Percentiles rank a stretch among this genome's conserved stretches.
Conservation (phyloP, 306 rosid species). For the Trichosanthes cucumerina region DNA sequence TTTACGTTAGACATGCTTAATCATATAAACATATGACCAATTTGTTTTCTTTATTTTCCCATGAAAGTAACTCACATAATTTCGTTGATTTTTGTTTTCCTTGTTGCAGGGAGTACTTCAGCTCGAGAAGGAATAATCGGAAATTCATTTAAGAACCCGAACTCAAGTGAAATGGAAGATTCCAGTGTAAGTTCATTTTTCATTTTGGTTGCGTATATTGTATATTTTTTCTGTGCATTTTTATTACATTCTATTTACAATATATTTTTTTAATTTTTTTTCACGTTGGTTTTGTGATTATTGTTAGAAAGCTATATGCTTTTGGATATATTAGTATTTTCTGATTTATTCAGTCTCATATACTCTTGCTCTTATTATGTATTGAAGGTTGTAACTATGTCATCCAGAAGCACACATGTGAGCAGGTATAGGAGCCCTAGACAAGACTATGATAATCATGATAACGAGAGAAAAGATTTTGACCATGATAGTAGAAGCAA, state of each 20-base stretch:
- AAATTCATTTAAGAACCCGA: conserved; percentile 15
- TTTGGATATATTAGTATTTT: neutral
- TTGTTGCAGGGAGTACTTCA: conserved; percentile 38
- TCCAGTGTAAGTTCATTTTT: conserved; percentile 40
- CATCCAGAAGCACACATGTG: conserved; percentile 27
- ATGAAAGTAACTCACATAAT: neutral
- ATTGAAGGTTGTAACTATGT: conserved; percentile 41
- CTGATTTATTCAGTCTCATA: neutral
- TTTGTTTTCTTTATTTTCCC: neutral
- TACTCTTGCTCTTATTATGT: conserved; percentile 16
- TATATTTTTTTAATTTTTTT: neutral
- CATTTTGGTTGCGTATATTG: neutral
- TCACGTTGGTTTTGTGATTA: neutral
- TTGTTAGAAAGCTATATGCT: neutral
- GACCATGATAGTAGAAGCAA: conserved; percentile 44
- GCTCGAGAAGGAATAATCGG: conserved; percentile 36
- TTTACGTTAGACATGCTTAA: neutral
- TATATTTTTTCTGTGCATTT: neutral
- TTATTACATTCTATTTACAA: neutral
- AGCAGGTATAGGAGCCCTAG: conserved; percentile 26
- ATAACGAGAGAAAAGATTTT: conserved; percentile 42
- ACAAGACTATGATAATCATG: conserved; percentile 37
- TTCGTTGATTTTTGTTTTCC: conserved; percentile 16
- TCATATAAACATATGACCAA: neutral
- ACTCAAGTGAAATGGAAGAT: conserved; percentile 23